These are phyloP conservation scores for Candida tunisiensis DNA, from an alignment of 1,139 yeast genomes.

Conservation along the genomic window DNA sequence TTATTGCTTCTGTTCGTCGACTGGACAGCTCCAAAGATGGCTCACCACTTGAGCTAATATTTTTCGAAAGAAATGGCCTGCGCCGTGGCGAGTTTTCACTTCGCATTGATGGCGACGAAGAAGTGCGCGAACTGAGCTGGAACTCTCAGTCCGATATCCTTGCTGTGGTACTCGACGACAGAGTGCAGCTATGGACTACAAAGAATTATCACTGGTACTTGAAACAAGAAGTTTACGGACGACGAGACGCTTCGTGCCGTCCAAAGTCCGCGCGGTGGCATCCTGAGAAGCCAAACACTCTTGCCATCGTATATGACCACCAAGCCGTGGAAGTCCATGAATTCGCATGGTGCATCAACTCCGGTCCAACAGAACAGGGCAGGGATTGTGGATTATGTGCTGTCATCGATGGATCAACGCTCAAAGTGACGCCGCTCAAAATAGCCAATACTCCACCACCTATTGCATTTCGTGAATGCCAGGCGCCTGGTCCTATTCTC, in stretches of 20 bases:
- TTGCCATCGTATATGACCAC: conserved; percentile 2
- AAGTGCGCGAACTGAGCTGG: conserved; percentile 51
- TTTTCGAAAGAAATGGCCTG: conserved; percentile 87
- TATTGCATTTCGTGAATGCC: conserved; percentile 52
- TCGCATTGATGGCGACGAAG: conserved; percentile 34
- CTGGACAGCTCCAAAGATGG: conserved; percentile 7
- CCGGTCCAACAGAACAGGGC: conserved; percentile 57
- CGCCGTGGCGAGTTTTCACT: conserved; percentile 78
- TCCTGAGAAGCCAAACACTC: conserved; percentile 68
- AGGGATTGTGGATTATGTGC: conserved; percentile 61
- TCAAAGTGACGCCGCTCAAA: conserved; percentile 67
- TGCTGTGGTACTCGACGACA: conserved; percentile 42
- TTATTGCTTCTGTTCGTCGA: conserved; percentile 72
- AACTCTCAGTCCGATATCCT: conserved; percentile 67
- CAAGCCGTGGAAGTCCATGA: conserved; percentile 40
- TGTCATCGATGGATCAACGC: conserved; percentile 65
- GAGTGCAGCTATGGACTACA: conserved; percentile 75
- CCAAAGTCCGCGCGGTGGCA: conserved; percentile 58
- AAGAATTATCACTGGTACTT: conserved; percentile 94
- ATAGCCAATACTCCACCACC: conserved; percentile 95
- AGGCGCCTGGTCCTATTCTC: conserved; percentile 20
- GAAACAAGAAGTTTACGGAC: conserved; percentile 51
- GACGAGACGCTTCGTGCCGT: conserved; percentile 14
- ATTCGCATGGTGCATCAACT: conserved; percentile 43
- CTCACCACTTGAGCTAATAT: conserved; percentile 45